Evolutionary conservation across 352 stramenopile species (phyloP).

Genomic region (Lagenidium sp.): DNA sequence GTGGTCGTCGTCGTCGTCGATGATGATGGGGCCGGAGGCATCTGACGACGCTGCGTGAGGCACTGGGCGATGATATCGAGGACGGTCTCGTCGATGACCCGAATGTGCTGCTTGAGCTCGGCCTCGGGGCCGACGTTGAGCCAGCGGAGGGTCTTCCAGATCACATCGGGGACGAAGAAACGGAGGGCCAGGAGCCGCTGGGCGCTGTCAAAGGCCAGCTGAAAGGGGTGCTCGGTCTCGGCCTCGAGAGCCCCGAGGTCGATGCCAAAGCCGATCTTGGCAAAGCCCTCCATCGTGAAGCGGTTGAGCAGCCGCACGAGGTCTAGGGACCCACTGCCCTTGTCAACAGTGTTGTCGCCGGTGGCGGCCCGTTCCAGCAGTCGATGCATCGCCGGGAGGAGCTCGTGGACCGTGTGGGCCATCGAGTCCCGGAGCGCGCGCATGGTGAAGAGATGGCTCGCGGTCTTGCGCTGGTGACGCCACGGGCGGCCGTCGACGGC

Average conservation of each 20-base stretch:
- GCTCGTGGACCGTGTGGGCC: constrained; percentile 23
- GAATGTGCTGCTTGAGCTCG: constrained; percentile 18
- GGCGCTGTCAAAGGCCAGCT: constrained; percentile 29
- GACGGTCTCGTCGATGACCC: constrained; percentile 31
- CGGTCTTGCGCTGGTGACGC: constrained; percentile 36
- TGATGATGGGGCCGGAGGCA: neutral
- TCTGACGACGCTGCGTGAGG: constrained; percentile 8
- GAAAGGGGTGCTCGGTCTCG: constrained; percentile 37
- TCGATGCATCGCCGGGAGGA: constrained; percentile 17
- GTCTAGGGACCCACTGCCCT: too few species aligned
- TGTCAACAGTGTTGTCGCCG: constrained; percentile 4
- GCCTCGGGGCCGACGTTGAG: constrained; percentile 22
- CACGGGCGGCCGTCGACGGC: constrained; percentile 33
- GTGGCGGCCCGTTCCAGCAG: constrained; percentile 14
- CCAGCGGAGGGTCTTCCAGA: constrained; percentile 28
- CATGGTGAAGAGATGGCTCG: constrained; percentile 38
- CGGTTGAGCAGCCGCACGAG: constrained; percentile 29
- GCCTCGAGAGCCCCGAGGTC: constrained; percentile 26
- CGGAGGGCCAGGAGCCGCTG: constrained; percentile 19
- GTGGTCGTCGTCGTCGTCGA: neutral
- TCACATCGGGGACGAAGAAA: constrained; percentile 24
- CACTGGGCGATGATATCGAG: constrained; percentile 29
- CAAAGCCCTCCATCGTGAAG: constrained; percentile 44
- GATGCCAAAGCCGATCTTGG: constrained; percentile 46
- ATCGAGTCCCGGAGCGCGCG: constrained; percentile 30